Percentiles rank a stretch among this genome's conserved stretches.
Conservation (phyloP, 768 basidiomycete species). For the Hygrocybe punicea region DNA sequence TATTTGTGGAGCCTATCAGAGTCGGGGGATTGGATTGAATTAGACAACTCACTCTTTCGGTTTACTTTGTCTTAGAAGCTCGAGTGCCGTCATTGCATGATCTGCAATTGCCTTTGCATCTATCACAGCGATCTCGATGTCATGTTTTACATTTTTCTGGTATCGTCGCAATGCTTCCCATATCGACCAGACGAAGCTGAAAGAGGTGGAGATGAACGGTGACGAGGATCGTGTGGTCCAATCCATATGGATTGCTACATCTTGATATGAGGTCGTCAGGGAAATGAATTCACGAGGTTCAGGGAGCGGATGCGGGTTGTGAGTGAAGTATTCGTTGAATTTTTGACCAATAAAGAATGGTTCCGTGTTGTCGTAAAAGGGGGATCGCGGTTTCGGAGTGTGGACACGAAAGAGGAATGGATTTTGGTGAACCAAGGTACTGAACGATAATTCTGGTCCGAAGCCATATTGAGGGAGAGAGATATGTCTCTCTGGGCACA, state of each 20-base stretch:
- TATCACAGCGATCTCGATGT: slow-evolving; percentile 75
- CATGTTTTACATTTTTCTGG: slow-evolving; percentile 66
- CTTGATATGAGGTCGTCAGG: slow-evolving; percentile 48
- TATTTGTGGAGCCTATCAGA: slow-evolving; percentile 22
- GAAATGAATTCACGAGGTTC: slow-evolving; percentile 23
- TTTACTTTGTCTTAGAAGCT: slow-evolving; percentile 52
- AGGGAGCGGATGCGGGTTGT: slow-evolving; percentile 33
- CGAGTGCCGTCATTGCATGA: slow-evolving; percentile 60
- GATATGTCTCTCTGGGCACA: neutral
- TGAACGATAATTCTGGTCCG: slow-evolving; percentile 58
- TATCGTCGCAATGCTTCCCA: slow-evolving; percentile 82
- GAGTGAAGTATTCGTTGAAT: slow-evolving; percentile 50
- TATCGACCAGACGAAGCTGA: slow-evolving; percentile 78
- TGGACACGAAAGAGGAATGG: slow-evolving; percentile 79
- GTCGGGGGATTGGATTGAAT: neutral
- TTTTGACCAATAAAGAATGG: slow-evolving; percentile 67
- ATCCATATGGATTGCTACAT: slow-evolving; percentile 68
- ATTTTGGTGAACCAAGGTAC: slow-evolving; percentile 57
- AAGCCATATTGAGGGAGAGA: slow-evolving; percentile 73
- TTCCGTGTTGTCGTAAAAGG: slow-evolving; percentile 51
- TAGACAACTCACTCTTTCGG: slow-evolving; percentile 50
- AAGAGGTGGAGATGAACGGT: slow-evolving; percentile 69
- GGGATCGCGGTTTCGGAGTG: slow-evolving; percentile 62
- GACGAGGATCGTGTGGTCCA: slow-evolving; percentile 74
- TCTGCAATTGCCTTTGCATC: slow-evolving; percentile 59